Conservation (phyloP, 805 yeast species). For the Wickerhamomyces tratensis region DNA sequence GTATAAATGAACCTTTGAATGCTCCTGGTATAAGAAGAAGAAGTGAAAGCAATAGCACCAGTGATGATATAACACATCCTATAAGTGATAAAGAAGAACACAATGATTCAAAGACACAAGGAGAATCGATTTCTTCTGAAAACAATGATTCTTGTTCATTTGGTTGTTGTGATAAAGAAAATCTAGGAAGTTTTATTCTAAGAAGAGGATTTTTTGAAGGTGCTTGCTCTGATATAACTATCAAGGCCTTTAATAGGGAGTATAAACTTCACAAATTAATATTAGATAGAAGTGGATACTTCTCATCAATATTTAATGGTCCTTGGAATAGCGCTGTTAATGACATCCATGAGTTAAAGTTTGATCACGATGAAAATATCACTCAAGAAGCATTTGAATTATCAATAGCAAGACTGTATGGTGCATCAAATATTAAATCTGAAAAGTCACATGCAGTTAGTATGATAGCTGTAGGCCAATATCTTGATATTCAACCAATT, state of each 20-base stretch:
- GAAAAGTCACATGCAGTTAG: constrained; percentile 28
- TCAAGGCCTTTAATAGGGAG: constrained; percentile 33
- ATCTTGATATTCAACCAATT: constrained; percentile 33
- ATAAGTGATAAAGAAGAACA: constrained; percentile 33
- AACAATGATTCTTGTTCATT: constrained; percentile 10
- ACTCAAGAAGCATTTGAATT: constrained; percentile 38
- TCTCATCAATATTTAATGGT: constrained; percentile 32
- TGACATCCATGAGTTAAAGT: constrained; percentile 20
- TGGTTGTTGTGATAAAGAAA: constrained; percentile 18
- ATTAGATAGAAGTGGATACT: constrained; percentile 36
- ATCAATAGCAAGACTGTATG: constrained; percentile 37
- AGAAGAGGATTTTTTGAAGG: constrained; percentile 34
- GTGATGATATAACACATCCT: too few relatives aligned
- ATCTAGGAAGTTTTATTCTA: constrained; percentile 22
- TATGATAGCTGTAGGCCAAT: constrained; percentile 41
- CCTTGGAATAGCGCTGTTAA: constrained; percentile 28
- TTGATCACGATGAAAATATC: constrained; percentile 30
- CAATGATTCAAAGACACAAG: constrained; percentile 55
- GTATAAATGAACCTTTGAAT: too few relatives aligned
- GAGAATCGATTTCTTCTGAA: neutral
- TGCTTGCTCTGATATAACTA: constrained; percentile 36
- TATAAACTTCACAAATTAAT: constrained; percentile 38
- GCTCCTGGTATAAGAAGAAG: too few relatives aligned
- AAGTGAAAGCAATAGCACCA: too few relatives aligned
- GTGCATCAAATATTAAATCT: constrained; percentile 23